A percentile compares a stretch with the other conserved stretches of the same genome.
phyloP scores from a whole-genome alignment of 2,329 filamentous ascomycete species.

The Phyllosticta paracitricarpa region DNA sequence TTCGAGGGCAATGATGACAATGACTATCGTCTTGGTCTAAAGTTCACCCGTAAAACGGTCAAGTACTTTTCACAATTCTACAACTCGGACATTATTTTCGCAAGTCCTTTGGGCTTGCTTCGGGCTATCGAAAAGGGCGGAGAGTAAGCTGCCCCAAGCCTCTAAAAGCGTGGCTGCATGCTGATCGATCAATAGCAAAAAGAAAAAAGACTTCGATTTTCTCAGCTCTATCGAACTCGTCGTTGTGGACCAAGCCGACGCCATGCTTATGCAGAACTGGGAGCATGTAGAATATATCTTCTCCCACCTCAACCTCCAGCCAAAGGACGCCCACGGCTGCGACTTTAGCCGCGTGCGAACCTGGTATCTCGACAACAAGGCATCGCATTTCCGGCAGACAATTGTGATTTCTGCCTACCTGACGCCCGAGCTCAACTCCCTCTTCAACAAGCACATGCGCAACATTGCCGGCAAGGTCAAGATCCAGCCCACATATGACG shows the following conservation, averaged over 20 bases:
- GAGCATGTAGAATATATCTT: slow-evolving; percentile 91
- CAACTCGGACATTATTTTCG: slow-evolving; percentile 88
- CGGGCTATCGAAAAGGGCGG: slow-evolving; percentile 79
- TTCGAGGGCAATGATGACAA: slow-evolving; percentile 96
- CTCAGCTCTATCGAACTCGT: slow-evolving; percentile 87
- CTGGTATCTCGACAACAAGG: slow-evolving; percentile 89
- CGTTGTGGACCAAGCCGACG: slow-evolving; percentile 84
- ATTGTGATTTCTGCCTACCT: slow-evolving; percentile 73
- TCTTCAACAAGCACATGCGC: slow-evolving; percentile 65
- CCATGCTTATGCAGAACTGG: slow-evolving; percentile 96
- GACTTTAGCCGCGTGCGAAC: slow-evolving; percentile 83
- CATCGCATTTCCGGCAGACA: slow-evolving; percentile 73
- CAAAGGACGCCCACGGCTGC: slow-evolving; percentile 79
- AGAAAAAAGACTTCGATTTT: slow-evolving; percentile 75
- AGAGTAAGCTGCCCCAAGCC: slow-evolving; percentile 11
- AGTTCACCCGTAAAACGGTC: slow-evolving; percentile 91
- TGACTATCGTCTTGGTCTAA: slow-evolving; percentile 91
- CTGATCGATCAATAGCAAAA: slow-evolving; percentile 23
- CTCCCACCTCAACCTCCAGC: slow-evolving; percentile 81
- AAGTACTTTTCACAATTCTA: slow-evolving; percentile 96
- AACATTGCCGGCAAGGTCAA: slow-evolving; percentile 76
- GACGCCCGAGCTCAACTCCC: slow-evolving; percentile 75
- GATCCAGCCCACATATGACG: slow-evolving; percentile 55
- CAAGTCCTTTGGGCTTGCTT: slow-evolving; percentile 78
- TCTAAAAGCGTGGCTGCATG: slow-evolving; percentile 27